These are phyloP conservation scores for Ogataea philodendri DNA, from an alignment of 805 yeast genomes.

Conservation along the genomic window DNA sequence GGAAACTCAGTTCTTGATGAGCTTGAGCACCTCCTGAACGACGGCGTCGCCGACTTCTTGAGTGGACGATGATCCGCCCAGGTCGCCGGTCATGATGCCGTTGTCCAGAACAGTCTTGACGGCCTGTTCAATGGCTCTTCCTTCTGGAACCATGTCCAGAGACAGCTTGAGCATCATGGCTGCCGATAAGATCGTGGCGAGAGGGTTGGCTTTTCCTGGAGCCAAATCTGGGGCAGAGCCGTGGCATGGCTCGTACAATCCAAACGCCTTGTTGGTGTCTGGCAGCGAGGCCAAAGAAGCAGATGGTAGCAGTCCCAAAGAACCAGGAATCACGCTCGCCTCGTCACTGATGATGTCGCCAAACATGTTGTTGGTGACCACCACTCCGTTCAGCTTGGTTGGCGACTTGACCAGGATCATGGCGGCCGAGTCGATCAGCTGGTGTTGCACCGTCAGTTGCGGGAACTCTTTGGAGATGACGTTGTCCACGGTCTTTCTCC, in stretches of 20 bases:
- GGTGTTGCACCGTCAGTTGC: conserved; percentile 81
- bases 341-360: conserved; percentile 98
- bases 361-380: conserved; percentile 93
- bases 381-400: conserved; percentile 85
- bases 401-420: conserved; percentile 95
- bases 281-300: conserved; percentile 97
- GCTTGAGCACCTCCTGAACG: conserved; percentile 60
- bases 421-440: conserved; percentile 97
- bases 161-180: conserved; percentile 97
- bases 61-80: conserved; percentile 82
- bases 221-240: conserved; percentile 97
- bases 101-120: conserved; percentile 77
- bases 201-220: conserved; percentile 85
- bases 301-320: conserved; percentile 91
- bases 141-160: conserved; percentile 77
- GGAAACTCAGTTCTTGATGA: conserved; percentile 17
- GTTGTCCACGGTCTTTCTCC: conserved; percentile 91
- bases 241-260: conserved; percentile 97
- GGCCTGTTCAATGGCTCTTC: conserved; percentile 84
- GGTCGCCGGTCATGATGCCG: conserved; percentile 88
- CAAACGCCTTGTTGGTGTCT: conserved; percentile 90
- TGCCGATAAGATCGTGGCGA: conserved; percentile 91
- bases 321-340: conserved; percentile 97
- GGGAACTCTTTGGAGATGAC: conserved; percentile 90
- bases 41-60: conserved; percentile 93